Percentiles rank a stretch among this genome's conserved stretches.
These are phyloP conservation scores for Sequoiadendron giganteum DNA, from an alignment of 75 land plant species.

Conservation along the genomic window DNA sequence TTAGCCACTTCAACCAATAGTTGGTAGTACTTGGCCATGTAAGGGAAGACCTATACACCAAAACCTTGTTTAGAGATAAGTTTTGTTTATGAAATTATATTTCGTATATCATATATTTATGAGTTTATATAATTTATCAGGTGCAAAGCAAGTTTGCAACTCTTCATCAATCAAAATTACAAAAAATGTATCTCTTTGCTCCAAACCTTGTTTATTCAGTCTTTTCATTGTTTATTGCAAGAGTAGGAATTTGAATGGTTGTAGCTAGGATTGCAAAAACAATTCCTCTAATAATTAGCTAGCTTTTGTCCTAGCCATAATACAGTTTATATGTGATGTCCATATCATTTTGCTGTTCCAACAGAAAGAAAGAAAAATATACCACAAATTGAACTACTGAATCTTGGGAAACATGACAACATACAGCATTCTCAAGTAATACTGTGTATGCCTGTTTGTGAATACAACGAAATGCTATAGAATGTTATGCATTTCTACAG, in stretches of 20 bases:
- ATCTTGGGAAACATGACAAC: neutral
- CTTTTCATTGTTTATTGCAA: neutral
- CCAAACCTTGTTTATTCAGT: neutral
- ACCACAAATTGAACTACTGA: neutral
- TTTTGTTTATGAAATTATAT: neutral
- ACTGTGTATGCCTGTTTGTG: neutral
- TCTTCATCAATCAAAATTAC: neutral
- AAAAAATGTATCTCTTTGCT: neutral
- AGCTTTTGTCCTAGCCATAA: neutral
- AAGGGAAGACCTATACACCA: neutral
- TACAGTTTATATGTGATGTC: neutral
- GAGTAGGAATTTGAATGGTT: neutral
- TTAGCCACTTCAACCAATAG: neutral
- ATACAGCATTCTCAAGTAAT: conserved; percentile 2
- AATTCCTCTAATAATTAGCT: neutral
- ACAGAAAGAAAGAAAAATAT: neutral
- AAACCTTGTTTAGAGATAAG: neutral
- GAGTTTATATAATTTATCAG: neutral
- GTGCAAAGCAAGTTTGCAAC: neutral
- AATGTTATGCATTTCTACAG: neutral
- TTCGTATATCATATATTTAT: neutral
- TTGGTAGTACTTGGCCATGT: neutral
- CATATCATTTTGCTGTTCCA: neutral
- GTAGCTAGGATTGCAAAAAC: neutral
- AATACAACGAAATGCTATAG: neutral